phyloP scores from a whole-genome alignment of 2,329 filamentous ascomycete genomes.

The Amylocarpus encephaloides region DNA sequence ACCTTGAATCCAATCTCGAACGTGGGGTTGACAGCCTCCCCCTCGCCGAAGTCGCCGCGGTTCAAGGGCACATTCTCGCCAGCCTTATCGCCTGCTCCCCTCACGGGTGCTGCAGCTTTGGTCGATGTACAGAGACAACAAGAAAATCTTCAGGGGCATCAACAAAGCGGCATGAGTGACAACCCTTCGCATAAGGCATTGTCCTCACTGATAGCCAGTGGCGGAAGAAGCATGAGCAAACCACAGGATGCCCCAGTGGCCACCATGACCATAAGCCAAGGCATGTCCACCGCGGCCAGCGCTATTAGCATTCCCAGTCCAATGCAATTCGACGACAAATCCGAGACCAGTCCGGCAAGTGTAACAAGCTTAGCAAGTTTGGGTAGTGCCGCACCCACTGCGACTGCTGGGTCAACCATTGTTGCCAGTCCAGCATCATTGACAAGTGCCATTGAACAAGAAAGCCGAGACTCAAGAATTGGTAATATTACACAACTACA shows the following conservation, averaged over 20 bases:
- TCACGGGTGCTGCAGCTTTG: constrained; percentile 48
- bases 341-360: constrained; percentile 29
- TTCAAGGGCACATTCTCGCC: constrained; percentile 31
- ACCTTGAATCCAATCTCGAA: constrained; percentile 24
- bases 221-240: constrained; percentile 47
- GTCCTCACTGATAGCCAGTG: constrained; percentile 48
- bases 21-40: constrained; percentile 24
- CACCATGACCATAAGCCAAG: constrained; percentile 28
- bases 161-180: constrained; percentile 39
- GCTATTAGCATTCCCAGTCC: constrained; percentile 27
- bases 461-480: constrained; percentile 21
- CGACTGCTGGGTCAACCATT: constrained; percentile 28
- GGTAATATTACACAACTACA: constrained; percentile 18
- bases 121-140: constrained; percentile 47
- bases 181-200: constrained; percentile 49
- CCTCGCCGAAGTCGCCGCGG: constrained; percentile 30
- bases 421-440: constrained; percentile 28
- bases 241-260: constrained; percentile 43
- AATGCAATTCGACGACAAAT: constrained; percentile 27
- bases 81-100: constrained; percentile 33
- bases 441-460: constrained; percentile 21
- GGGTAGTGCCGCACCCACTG: constrained; percentile 29
- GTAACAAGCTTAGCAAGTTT: constrained; percentile 30
- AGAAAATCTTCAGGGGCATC: constrained; percentile 39
- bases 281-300: constrained; percentile 27